Percentiles rank a stretch among this genome's conserved stretches.
These are phyloP conservation scores for Wickerhamiella musiphila DNA, from an alignment of 805 yeast genomes.

Conservation along the genomic window DNA sequence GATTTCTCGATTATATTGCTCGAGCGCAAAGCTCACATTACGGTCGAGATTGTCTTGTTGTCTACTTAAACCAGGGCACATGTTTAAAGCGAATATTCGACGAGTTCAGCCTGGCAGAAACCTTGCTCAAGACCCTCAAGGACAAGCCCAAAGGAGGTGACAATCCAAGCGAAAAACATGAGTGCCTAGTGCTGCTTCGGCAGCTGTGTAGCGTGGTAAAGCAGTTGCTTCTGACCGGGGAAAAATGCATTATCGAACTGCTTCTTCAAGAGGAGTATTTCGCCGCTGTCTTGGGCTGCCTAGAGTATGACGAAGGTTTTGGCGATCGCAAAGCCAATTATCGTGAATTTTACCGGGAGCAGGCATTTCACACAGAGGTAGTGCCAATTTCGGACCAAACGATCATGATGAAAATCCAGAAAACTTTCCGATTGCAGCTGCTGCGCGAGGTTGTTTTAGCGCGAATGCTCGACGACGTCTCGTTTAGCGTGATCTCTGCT, in stretches of 20 bases:
- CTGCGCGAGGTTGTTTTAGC: slow-evolving; percentile 77
- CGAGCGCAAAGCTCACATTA: slow-evolving; percentile 45
- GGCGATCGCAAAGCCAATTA: slow-evolving; percentile 69
- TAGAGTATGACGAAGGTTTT: slow-evolving; percentile 77
- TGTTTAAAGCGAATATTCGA: slow-evolving; percentile 37
- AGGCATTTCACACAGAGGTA: slow-evolving; percentile 51
- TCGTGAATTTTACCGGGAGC: slow-evolving; percentile 42
- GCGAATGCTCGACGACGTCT: slow-evolving; percentile 63
- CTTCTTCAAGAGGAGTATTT: slow-evolving; percentile 36
- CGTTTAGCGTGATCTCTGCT: slow-evolving; percentile 47
- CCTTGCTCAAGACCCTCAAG: slow-evolving; percentile 14
- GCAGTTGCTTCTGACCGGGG: slow-evolving; percentile 49
- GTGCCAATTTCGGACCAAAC: slow-evolving; percentile 39
- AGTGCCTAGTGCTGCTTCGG: slow-evolving; percentile 40
- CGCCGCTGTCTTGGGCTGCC: slow-evolving; percentile 51
- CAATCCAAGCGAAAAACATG: not conserved
- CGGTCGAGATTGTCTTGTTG: slow-evolving; percentile 42
- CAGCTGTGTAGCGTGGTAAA: slow-evolving; percentile 58
- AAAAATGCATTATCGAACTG: slow-evolving; percentile 39
- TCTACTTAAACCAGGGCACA: slow-evolving; percentile 34
- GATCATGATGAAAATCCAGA: slow-evolving; percentile 40
- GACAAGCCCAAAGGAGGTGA: not conserved
- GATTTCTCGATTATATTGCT: slow-evolving; percentile 37
- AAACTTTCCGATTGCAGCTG: slow-evolving; percentile 63
- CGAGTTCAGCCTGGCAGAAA: slow-evolving; percentile 42